phyloP scores from a whole-genome alignment of 2,329 filamentous ascomycete species.

The Exophiala bonariae region DNA sequence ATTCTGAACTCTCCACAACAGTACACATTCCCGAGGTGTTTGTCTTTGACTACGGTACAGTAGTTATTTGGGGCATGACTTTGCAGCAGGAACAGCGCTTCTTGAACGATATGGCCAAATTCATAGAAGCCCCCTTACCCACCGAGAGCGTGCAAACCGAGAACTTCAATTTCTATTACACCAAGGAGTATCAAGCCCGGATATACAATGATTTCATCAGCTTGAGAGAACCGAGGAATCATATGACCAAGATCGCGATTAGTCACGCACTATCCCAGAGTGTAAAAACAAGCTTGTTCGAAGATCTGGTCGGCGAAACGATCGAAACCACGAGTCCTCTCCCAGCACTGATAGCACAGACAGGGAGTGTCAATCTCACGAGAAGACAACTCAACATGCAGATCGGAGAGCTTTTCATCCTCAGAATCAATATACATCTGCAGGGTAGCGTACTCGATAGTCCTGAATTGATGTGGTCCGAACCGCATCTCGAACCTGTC shows the following conservation, averaged over 20 bases:
- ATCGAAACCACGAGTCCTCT: slow-evolving; percentile 93
- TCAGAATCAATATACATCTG: slow-evolving; percentile 96
- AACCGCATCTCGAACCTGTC: slow-evolving; percentile 92
- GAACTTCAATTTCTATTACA: slow-evolving; percentile 99
- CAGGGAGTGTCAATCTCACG: slow-evolving; percentile 86
- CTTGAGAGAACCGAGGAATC: slow-evolving; percentile 87
- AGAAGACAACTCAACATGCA: slow-evolving; percentile 98
- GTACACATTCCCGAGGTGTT: slow-evolving; percentile 95
- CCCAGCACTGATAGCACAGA: slow-evolving; percentile 86
- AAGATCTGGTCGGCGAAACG: slow-evolving; percentile 90
- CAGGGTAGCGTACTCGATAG: slow-evolving; percentile 96
- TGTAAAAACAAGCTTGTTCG: slow-evolving; percentile 96
- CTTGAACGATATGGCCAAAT: slow-evolving; percentile 89
- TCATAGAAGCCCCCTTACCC: slow-evolving; percentile 85
- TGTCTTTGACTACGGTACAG: slow-evolving; percentile 94
- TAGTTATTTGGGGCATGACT: slow-evolving; percentile 98
- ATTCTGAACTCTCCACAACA: slow-evolving; percentile 73
- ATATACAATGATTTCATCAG: slow-evolving; percentile 99
- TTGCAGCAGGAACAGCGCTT: slow-evolving; percentile 86
- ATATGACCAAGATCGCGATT: slow-evolving; percentile 97
- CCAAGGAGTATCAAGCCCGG: slow-evolving; percentile 91
- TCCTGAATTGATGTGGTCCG: slow-evolving; percentile 96
- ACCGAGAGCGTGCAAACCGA: slow-evolving; percentile 91
- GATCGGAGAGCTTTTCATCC: slow-evolving; percentile 95
- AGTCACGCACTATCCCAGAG: slow-evolving; percentile 94